These are phyloP conservation scores for Hymenoscyphus salicellus DNA, from an alignment of 2,329 filamentous ascomycete genomes.

Conservation along the genomic window DNA sequence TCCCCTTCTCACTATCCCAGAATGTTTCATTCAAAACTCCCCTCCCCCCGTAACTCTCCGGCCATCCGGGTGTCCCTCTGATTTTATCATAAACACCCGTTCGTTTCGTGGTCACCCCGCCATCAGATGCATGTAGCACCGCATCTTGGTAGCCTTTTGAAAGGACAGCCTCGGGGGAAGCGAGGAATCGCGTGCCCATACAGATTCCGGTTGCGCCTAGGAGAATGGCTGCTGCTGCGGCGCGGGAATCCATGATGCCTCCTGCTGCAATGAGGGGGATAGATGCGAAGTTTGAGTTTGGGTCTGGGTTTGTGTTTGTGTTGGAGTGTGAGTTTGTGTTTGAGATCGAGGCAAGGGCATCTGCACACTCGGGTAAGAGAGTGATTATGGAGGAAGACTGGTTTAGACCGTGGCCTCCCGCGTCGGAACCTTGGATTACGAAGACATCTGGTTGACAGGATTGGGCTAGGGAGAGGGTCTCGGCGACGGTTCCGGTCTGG, in stretches of 20 bases:
- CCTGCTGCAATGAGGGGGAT: slow-evolving; percentile 32
- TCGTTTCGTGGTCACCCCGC: slow-evolving; percentile 45
- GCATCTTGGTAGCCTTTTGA: slow-evolving; percentile 45
- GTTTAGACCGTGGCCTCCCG: slow-evolving; percentile 33
- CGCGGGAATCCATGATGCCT: slow-evolving; percentile 36
- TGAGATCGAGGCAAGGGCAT: slow-evolving; percentile 22
- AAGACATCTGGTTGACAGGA: slow-evolving; percentile 27
- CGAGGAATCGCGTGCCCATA: slow-evolving; percentile 49
- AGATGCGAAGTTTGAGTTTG: slow-evolving; percentile 11
- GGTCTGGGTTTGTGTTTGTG: too few relatives aligned
- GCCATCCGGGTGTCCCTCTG: slow-evolving; percentile 55
- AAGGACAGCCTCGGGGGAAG: slow-evolving; percentile 43
- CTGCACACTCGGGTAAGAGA: slow-evolving; percentile 32
- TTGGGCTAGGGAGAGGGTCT: slow-evolving; percentile 21
- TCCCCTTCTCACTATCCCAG: slow-evolving; percentile 38
- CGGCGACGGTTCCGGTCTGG: slow-evolving; percentile 27
- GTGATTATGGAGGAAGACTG: slow-evolving; percentile 29
- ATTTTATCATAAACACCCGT: slow-evolving; percentile 49
- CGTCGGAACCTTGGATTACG: slow-evolving; percentile 35
- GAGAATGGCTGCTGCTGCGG: slow-evolving; percentile 33
- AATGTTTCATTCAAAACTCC: slow-evolving; percentile 54
- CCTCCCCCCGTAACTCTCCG: slow-evolving; percentile 51
- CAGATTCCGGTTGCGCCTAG: slow-evolving; percentile 40
- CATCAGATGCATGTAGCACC: slow-evolving; percentile 45
- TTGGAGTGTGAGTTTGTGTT: too few relatives aligned